These are phyloP conservation scores for Daldinia childiae DNA, from an alignment of 495 filamentous ascomycete genomes.

Conservation along the genomic window DNA sequence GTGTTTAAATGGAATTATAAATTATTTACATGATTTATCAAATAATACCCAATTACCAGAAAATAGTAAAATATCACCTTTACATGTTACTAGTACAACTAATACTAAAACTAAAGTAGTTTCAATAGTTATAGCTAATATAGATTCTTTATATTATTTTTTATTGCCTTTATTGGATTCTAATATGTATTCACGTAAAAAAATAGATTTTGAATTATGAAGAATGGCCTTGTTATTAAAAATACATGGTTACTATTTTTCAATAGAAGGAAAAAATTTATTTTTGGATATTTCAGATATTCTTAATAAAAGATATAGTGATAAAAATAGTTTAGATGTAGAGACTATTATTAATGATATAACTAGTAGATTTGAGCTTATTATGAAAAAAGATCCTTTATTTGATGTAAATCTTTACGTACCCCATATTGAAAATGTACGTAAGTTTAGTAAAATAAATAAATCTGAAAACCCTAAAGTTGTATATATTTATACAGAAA, in stretches of 20 bases:
- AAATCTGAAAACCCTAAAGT: constrained; percentile 5
- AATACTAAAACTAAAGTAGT: constrained; percentile 2
- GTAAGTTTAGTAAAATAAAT: constrained; percentile 6
- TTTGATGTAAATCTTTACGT: constrained; percentile 1
- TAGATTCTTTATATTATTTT: constrained; percentile 6
- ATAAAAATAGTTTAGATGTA: constrained; percentile 4
- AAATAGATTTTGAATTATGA: constrained; percentile 6
- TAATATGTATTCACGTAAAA: constrained; percentile 5
- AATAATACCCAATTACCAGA: constrained; percentile 5
- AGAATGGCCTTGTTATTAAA: constrained; percentile 5
- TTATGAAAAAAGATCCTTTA: constrained; percentile 2
- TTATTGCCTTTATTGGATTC: constrained; percentile 1
- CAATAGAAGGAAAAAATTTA: constrained; percentile 4
- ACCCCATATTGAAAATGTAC: constrained; percentile 3
- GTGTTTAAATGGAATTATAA: constrained; percentile 5
- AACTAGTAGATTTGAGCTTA: constrained; percentile 4
- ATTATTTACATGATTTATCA: constrained; percentile 6
- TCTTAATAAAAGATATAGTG: constrained; percentile 5
- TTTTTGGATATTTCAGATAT: constrained; percentile 3
- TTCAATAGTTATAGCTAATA: constrained; percentile 5
- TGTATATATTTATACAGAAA: constrained; percentile 6
- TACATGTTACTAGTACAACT: constrained; percentile 5
- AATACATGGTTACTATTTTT: constrained; percentile 5
- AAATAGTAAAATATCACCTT: constrained; percentile 5
- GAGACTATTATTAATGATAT: constrained; percentile 4